Base-by-base conservation (phyloP, 495 filamentous ascomycete species). In the Penicillium tannophilum region DNA sequence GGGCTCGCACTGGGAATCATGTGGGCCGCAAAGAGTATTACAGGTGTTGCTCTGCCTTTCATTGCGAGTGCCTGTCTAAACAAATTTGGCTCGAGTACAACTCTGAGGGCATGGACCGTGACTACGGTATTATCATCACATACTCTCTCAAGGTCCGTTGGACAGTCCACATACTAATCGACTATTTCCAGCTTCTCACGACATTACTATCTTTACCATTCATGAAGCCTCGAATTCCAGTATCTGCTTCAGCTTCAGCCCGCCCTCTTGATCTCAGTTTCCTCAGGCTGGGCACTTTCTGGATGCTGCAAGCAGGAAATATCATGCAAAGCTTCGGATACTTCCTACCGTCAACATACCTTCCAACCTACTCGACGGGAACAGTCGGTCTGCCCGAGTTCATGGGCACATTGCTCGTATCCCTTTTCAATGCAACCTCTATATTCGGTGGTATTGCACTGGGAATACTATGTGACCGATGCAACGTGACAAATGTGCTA, bases 291-390 rank as follows among this genome's bases (percentile, higher is more conserved):
- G 26, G 53, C 35, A 78, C 75, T 0, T 90, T 89, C 71, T 77
- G 78, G 72, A 66, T 82, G 56, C 78, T 85, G 6, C 80, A 85
- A 60, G 56, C 73, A 2, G 81, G 80, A 26, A 87, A 88, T 63
- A 75, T 86, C 49, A 72, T 86, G 54, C 78, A 90, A 63, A 77
- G 79, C n/a, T 75, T 85, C 5, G 88, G 87, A 11, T 90, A 83
- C 67, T 89, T 90, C 70, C 72, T 91, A 1, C 88, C 87, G 0
- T 75, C 76, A 4, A 84, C 86, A 26, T 91, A 88, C 67, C 76
- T 91, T 0, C 84, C 86, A 2, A 78, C 81, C 4, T 90, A 86
- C 66, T 84, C 84, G 0, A 72, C 79, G 12, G 61, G 57, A 2
- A 68, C 75, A 7, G 66, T 85, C 12, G 74, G 77, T n/a, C 64